Conservation (phyloP, 1,139 yeast species). For the Suhomyces bokatorum region DNA sequence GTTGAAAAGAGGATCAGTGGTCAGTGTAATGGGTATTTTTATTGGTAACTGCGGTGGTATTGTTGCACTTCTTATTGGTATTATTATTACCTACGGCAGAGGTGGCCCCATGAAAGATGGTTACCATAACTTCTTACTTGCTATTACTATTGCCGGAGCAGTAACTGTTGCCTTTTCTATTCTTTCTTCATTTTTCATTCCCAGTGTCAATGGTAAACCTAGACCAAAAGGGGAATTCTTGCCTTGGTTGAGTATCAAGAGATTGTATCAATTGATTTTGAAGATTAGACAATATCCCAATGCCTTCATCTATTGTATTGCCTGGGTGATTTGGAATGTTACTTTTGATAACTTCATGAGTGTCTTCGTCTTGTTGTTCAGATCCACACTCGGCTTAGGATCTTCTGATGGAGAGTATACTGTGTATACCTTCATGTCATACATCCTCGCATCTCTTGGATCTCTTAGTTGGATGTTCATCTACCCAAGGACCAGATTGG, state of each 20-base stretch:
- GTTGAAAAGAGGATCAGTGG: constrained; percentile 36
- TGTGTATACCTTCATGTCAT: constrained; percentile 41
- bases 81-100: constrained; percentile 36
- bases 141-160: constrained; percentile 45
- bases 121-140: constrained; percentile 38
- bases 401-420: constrained; percentile 43
- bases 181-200: constrained; percentile 32
- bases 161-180: constrained; percentile 33
- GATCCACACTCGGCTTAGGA: constrained; percentile 45
- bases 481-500: constrained; percentile 28
- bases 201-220: constrained; percentile 31
- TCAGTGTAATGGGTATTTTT: constrained; percentile 42
- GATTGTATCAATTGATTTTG: constrained; percentile 27
- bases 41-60: constrained; percentile 44
- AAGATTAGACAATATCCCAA: constrained; percentile 35
- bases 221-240: constrained; percentile 28
- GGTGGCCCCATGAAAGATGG: constrained; percentile 32
- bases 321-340: constrained; percentile 50
- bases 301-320: constrained; percentile 40
- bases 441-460: constrained; percentile 36
- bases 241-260: constrained; percentile 27
- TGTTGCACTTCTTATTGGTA: constrained; percentile 40
- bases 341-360: constrained; percentile 38
- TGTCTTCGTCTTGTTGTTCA: constrained; percentile 40
- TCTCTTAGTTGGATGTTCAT: constrained; percentile 41